Evolutionary conservation across 1,139 yeast genomes (phyloP), one percentile per base, ranked within the genome.

Genomic region (Suhomyces taliae): DNA sequence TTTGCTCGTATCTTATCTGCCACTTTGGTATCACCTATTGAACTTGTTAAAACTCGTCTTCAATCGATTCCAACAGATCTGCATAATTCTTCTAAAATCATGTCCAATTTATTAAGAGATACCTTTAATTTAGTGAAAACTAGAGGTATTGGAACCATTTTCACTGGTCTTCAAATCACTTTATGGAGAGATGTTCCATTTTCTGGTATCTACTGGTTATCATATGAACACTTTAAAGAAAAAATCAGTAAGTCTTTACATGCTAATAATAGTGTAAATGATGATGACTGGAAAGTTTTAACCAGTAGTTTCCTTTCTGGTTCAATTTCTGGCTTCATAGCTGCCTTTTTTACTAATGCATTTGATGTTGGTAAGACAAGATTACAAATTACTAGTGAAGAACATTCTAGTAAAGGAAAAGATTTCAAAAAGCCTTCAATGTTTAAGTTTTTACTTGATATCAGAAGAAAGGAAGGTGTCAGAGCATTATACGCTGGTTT

Each of bases 181-280:
- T 73, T 93, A 26, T 91, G 97, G 97, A 76, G 99, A 65, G 99
- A 93, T 63, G 98, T 91, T 0, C 99, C 99, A 2, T 93, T 93
- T 64, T 87, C 95, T 47, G 97, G 96, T 1, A 83, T 93, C 4
- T 93, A 93, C 66, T 93, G 99, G 99, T 81, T 90, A 6, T 80
- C 89, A 7, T 89, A 89, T 62, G 96, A 89, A 60, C 48, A 53
- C 12, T 63, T 64, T 51, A 74, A 74, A 50, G 49, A 47, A n/a
- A 53, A 56, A 27, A 54, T 74, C 8, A 61, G 69, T 8, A 42
- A 39, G 0, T 37, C 53, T 0, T 51, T 73, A 24, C 58, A 58
- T 2, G 67, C 65, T 0, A 67, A 69, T 44, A 68, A 66, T 51
- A 44, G 53, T 33, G 47, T 29, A n/a, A 24, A 50, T 3, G 36